These are phyloP conservation scores for Mucor circinelloides DNA, from an alignment of 371 early-diverging fungal species.

Conservation along the genomic window DNA sequence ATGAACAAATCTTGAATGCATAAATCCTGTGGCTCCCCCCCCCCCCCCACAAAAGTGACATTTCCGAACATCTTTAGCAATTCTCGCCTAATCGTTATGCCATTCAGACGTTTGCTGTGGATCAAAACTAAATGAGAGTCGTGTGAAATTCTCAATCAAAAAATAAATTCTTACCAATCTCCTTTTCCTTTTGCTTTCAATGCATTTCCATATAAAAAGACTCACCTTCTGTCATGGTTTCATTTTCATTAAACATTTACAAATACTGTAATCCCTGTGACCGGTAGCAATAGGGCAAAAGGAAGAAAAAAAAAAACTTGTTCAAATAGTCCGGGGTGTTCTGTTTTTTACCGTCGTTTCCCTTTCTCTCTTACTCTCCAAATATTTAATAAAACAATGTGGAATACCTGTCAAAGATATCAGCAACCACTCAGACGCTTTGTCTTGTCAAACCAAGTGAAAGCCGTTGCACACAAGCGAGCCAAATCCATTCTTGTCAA, in stretches of 20 bases:
- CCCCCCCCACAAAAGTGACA: background rate
- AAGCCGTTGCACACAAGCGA: background rate
- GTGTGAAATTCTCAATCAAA: conserved; percentile 1
- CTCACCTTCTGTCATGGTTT: background rate
- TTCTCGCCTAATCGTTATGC: conserved; percentile 1
- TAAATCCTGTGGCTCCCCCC: background rate
- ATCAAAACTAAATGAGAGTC: background rate
- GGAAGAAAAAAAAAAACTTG: background rate
- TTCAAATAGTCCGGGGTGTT: conserved; percentile 4
- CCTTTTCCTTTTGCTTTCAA: background rate
- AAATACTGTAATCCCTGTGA: background rate
- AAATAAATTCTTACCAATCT: conserved; percentile 1
- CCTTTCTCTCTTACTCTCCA: background rate
- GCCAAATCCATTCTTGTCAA: background rate
- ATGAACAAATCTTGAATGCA: background rate
- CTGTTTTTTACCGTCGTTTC: conserved; percentile 2
- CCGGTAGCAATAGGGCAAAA: background rate
- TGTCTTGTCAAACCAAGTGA: background rate
- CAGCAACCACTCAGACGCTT: background rate
- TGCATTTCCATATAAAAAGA: background rate
- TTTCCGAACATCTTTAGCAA: background rate
- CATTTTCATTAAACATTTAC: background rate
- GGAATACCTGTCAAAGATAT: conserved; percentile 18
- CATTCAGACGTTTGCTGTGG: background rate
- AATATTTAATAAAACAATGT: conserved; percentile 2